phyloP scores from a whole-genome alignment of 225 moss, liverwort and hornwort species.

The Physcomitrellopsis africana region DNA sequence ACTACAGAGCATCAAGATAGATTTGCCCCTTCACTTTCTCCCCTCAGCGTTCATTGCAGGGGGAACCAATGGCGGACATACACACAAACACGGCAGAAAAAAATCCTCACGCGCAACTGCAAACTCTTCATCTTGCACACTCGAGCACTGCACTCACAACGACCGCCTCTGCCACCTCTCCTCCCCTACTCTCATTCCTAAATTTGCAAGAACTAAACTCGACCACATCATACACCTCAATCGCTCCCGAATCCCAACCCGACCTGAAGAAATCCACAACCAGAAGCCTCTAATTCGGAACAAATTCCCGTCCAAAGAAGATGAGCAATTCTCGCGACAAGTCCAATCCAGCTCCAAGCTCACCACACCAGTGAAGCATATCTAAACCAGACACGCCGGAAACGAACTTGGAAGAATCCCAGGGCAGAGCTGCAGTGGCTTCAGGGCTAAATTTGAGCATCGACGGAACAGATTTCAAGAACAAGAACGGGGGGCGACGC shows the following conservation, averaged over 20 bases:
- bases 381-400: not conserved
- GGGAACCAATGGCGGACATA: conserved; percentile 11
- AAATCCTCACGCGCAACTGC: not conserved
- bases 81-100: not conserved
- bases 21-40: conserved; percentile 25
- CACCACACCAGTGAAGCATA: conserved; percentile 23
- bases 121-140: not conserved
- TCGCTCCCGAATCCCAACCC: not conserved
- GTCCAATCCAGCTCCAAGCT: too few species aligned
- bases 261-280: conserved; percentile 13
- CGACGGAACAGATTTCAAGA: conserved; percentile 33
- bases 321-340: not conserved
- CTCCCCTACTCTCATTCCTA: not conserved
- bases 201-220: conserved; percentile 11
- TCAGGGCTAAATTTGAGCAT: conserved; percentile 26
- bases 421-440: not conserved
- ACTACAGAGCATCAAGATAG: not conserved
- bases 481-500: conserved; percentile 23
- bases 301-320: not conserved
- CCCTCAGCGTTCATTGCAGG: not conserved
- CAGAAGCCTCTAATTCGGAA: not conserved
- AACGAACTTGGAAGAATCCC: not conserved
- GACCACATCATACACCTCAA: not conserved
- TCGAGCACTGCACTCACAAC: not conserved
- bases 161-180: conserved; percentile 19